These are phyloP conservation scores for Rhinocladiella similis DNA, from an alignment of 2,329 filamentous ascomycete species.

Conservation along the genomic window DNA sequence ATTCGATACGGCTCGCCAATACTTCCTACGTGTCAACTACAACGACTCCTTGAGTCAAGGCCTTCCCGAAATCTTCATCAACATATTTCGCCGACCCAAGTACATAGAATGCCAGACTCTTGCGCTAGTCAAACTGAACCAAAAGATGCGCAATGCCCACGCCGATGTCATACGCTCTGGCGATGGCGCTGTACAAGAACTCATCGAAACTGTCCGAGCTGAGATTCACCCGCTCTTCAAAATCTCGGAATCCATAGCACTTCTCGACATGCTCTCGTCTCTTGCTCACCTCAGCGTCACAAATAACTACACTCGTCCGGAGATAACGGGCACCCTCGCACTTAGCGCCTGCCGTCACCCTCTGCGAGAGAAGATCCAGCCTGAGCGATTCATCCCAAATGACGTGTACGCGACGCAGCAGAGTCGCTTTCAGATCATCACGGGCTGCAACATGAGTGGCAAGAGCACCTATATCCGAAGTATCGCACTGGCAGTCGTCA, in stretches of 20 bases:
- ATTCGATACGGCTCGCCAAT: constrained; percentile 75
- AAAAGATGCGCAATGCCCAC: constrained; percentile 75
- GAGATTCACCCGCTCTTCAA: constrained; percentile 75
- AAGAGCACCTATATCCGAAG: constrained; percentile 94
- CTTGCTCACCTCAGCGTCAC: constrained; percentile 74
- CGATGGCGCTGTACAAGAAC: constrained; percentile 69
- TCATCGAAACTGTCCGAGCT: constrained; percentile 70
- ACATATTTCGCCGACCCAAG: constrained; percentile 70
- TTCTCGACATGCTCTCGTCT: constrained; percentile 80
- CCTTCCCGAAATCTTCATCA: constrained; percentile 73
- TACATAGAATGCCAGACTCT: constrained; percentile 85
- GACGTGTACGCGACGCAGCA: constrained; percentile 83
- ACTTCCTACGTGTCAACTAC: constrained; percentile 69
- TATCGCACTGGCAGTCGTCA: constrained; percentile 79
- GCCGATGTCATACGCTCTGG: constrained; percentile 82
- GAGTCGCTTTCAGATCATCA: constrained; percentile 86
- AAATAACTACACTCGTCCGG: constrained; percentile 67
- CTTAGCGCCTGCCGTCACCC: constrained; percentile 76
- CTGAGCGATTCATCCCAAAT: constrained; percentile 75
- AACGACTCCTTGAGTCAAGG: constrained; percentile 61
- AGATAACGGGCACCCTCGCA: constrained; percentile 67
- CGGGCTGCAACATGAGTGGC: constrained; percentile 96
- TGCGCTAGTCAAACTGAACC: constrained; percentile 76
- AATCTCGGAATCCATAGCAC: constrained; percentile 80
- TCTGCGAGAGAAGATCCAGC: constrained; percentile 71